Conservation (phyloP, 176 grass and related monocot species). For the Pharus latifolius region DNA sequence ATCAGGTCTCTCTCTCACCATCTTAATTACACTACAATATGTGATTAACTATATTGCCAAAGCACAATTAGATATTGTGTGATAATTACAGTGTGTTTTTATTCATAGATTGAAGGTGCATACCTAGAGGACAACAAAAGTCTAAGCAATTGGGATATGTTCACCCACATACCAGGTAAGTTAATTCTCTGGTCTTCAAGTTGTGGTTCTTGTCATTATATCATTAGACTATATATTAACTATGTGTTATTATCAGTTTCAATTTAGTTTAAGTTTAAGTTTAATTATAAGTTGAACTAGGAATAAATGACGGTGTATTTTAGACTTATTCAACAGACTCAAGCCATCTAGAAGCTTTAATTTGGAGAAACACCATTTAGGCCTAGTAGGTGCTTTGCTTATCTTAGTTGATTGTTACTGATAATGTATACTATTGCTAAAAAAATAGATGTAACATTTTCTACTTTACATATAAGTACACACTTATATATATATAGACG, state of each 20-base stretch:
- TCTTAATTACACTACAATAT: no score
- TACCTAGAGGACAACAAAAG: slow-evolving; percentile 45
- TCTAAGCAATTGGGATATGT: slow-evolving; percentile 67
- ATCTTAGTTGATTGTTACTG: no score
- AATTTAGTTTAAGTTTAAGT: background rate
- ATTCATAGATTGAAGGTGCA: slow-evolving; percentile 52
- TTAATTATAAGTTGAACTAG: background rate
- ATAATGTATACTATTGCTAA: no score
- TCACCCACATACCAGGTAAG: slow-evolving; percentile 36
- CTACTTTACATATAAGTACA: no score
- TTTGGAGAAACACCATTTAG: no score
- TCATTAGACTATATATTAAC: background rate
- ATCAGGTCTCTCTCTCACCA: slow-evolving; percentile 24
- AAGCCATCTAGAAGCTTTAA: no score
- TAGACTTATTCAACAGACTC: no score
- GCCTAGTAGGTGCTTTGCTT: no score
- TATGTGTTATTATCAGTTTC: background rate
- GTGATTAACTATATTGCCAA: no score
- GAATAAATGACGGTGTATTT: no score
- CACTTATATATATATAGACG: background rate
- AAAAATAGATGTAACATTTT: no score
- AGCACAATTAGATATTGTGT: background rate
- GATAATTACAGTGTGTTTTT: background rate
- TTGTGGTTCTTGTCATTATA: background rate
- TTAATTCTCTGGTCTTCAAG: background rate